Evolutionary conservation across 2,329 filamentous ascomycete species (phyloP), one percentile per base, ranked within the genome.

Genomic region (Falciphora oryzae): DNA sequence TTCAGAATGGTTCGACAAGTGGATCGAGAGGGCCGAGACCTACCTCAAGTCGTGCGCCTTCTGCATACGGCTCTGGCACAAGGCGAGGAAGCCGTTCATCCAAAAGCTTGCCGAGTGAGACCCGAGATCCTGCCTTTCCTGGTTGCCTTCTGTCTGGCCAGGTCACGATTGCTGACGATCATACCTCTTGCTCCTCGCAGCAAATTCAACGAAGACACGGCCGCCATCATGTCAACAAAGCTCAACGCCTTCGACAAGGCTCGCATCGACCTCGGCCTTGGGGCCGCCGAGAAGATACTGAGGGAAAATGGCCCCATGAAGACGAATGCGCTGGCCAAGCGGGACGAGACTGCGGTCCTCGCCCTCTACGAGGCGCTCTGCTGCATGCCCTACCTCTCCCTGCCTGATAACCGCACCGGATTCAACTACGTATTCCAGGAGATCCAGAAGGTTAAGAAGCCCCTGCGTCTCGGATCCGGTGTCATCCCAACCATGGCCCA

Each of bases 301-400:
- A 77, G 80, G 56, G 73, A 76, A 11, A 79, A 82, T 28, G 77
- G 76, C 2, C 72, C 73, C 2, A 84, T 84, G 73, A 79, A 78
- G 60, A 80, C 81, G 57, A 71, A 76, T 0, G 78, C 79, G 63
- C 76, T 85, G 53, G 80, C 79, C 16, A 76, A 78, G 27, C 74
- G 81, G 8, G 77, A 84, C 32, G 78, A 83, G 1, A 79, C 85
- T 32, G 86, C 91, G 8, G 84, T 96, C 62, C 85, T 95, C 65
- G 89, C 92, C 14, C 85, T 98, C 35, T 97, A 96, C 71, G 94
- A 98, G 74, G 89, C 90, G 0, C 79, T 98, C 63, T 96, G 93
- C 74, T 96, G 90, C 74, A 86, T 93, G 69, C 83, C 89, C 0
- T 92, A 96, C 73, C 81, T 97, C 66, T 82, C 77, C 59, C 69